Percentiles rank a stretch among this genome's conserved stretches.
Evolutionary conservation across 108 stramenopile species (phyloP).

Genomic region (Pelagomonas calceolata): DNA sequence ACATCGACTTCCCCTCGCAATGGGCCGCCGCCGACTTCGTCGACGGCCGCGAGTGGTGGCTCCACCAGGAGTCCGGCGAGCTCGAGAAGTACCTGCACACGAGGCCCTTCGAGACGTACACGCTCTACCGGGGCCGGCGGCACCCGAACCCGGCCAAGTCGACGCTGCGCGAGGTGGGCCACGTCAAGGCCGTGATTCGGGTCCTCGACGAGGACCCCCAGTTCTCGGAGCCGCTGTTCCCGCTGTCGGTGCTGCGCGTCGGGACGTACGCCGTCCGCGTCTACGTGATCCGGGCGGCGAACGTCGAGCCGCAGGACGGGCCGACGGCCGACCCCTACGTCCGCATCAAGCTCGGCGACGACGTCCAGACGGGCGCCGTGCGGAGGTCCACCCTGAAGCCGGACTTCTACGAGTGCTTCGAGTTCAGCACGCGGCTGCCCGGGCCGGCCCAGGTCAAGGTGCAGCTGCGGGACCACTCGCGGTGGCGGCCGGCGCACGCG

Average conservation of each 20-base stretch:
- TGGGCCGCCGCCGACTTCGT: neutral
- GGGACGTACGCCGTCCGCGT: slow-evolving; percentile 26
- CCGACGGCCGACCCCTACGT: slow-evolving; percentile 44
- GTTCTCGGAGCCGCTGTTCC: neutral
- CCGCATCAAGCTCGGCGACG: slow-evolving; percentile 28
- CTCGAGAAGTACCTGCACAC: slow-evolving; percentile 17
- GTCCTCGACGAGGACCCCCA: slow-evolving; percentile 14
- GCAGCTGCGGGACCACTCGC: slow-evolving; percentile 36
- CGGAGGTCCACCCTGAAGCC: slow-evolving; percentile 33
- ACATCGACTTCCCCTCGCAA: neutral
- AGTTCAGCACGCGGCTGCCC: slow-evolving; percentile 40
- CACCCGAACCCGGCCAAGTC: neutral
- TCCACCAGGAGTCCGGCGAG: slow-evolving; percentile 4
- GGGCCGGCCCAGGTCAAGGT: slow-evolving; percentile 32
- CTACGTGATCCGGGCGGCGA: slow-evolving; percentile 35
- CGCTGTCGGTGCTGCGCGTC: slow-evolving; percentile 13
- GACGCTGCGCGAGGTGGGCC: slow-evolving; percentile 1
- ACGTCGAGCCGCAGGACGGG: slow-evolving; percentile 35
- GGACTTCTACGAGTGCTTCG: slow-evolving; percentile 37
- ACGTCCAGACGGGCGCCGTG: slow-evolving; percentile 22
- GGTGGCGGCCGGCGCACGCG: slow-evolving; percentile 30
- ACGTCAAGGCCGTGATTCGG: slow-evolving; percentile 31
- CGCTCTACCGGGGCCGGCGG: slow-evolving; percentile 16
- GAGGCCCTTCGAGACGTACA: slow-evolving; percentile 31
- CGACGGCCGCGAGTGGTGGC: neutral